phyloP scores from a whole-genome alignment of 2,329 filamentous ascomycete genomes.

The Lithohypha guttulata region DNA sequence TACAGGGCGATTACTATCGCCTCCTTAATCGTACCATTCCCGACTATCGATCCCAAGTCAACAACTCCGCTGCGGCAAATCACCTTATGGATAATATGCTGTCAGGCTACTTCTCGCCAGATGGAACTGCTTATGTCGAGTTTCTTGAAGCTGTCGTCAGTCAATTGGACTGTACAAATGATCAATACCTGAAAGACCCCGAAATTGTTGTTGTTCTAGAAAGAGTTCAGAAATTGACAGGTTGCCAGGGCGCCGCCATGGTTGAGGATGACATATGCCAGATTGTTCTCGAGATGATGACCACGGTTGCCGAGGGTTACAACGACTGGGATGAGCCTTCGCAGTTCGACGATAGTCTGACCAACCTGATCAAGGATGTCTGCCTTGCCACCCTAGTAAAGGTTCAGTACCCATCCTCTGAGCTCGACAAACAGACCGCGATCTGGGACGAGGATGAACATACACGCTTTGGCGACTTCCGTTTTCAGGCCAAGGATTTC shows the following conservation, averaged over 20 bases:
- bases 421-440: constrained; percentile 18
- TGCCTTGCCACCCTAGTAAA: constrained; percentile 18
- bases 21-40: constrained; percentile 13
- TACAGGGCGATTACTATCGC: constrained; percentile 12
- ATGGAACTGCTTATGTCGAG: constrained; percentile 17
- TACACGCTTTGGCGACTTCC: constrained; percentile 33
- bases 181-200: constrained; percentile 14
- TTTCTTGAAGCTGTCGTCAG: constrained; percentile 18
- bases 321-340: constrained; percentile 33
- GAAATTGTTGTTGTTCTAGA: constrained; percentile 26
- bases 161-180: constrained; percentile 15
- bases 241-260: constrained; percentile 16
- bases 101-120: constrained; percentile 14
- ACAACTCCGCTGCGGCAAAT: constrained; percentile 9
- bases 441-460: constrained; percentile 34
- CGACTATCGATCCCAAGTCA: constrained; percentile 12
- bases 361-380: constrained; percentile 11
- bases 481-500: constrained; percentile 37
- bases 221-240: constrained; percentile 10
- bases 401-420: constrained; percentile 22
- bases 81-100: constrained; percentile 12
- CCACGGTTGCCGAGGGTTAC: constrained; percentile 32
- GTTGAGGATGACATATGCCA: constrained; percentile 25
- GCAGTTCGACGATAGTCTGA: constrained; percentile 19
- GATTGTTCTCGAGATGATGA: constrained; percentile 28